Base-by-base conservation (phyloP, 176 grass and related monocot genomes). In the Oryza brachyantha region DNA sequence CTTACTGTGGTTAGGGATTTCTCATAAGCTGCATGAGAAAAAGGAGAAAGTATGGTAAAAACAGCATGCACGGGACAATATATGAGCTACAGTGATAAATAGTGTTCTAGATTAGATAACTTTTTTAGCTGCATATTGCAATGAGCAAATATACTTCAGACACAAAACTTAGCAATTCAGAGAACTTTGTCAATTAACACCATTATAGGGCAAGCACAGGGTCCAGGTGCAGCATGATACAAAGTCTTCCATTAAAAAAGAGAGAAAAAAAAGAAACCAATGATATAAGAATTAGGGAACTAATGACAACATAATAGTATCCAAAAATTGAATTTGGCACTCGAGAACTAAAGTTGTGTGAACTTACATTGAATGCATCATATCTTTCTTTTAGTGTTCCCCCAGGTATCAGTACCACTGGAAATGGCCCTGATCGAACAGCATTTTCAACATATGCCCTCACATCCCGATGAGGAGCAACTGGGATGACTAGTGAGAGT, bases 391-490 rank as follows among this genome's bases (percentile, higher is more conserved):
- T 76, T 48, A 92, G 76, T 5, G 87, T 92, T 1, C 31, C 84
- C 64, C 92, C 92, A 13, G 89, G 85, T 90, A 94, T 75, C 72
- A 97, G 59, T 79, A 88, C 71, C 65, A 91, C 88, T 74, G 73
- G 72, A 77, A 77, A 69, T 29, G 74, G 80, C 59, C 52, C 60
- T 62, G 85, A 89, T 54, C 64, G 73, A 75, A 73, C 69, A 63
- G 37, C 60, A 66, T 84, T 94, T 42, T 90, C 61, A 70, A 98
- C 68, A 86, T 84, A 91, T 22, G 66, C 45, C 70, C 82, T 84
- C 75, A 98, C 92, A 79, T 87, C 64, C 43, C 31, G 66, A 87
- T 98, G 87, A 66, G 92, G 92, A 66, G 95, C 95, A 77, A 98
- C 86, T 86, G 78, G 95, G 87, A 98, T 92, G 22, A 98, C 64